Conservation (phyloP, 2,329 filamentous ascomycete species). For the Ophiostoma himal-ulmi region DNA sequence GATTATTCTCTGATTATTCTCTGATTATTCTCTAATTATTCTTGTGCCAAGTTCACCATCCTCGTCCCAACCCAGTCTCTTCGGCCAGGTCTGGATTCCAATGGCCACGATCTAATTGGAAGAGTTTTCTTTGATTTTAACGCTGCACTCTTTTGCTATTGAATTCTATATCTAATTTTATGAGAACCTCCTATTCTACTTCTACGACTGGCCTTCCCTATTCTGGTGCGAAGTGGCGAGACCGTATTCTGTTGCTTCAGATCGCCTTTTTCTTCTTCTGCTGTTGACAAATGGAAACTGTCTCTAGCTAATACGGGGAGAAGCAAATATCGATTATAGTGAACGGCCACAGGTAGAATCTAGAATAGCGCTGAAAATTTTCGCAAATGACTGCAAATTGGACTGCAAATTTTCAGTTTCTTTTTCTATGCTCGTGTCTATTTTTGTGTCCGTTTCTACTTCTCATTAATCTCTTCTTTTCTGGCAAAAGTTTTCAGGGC, state of each 20-base stretch:
- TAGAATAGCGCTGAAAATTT: conserved; percentile 9
- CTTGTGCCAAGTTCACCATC: not conserved
- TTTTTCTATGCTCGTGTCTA: not conserved
- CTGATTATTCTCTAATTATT: too few species aligned
- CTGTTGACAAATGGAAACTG: conserved; percentile 5
- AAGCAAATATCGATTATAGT: not conserved
- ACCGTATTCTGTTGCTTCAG: not conserved
- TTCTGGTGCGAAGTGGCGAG: not conserved
- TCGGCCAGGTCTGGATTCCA: conserved; percentile 8
- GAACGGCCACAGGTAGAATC: not conserved
- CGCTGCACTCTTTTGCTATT: not conserved
- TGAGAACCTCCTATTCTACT: not conserved
- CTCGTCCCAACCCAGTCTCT: too few species aligned
- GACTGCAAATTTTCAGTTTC: not conserved
- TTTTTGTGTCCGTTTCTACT: not conserved
- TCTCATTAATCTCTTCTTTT: too few species aligned
- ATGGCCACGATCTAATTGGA: not conserved
- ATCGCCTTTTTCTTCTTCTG: not conserved
- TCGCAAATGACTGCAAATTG: not conserved
- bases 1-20: too few species aligned
- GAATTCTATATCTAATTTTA: not conserved
- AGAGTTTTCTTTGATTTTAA: conserved; percentile 2
- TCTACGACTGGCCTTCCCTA: not conserved
- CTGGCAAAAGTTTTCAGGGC: not conserved
- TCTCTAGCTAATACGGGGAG: not conserved